Evolutionary conservation across 805 yeast genomes (phyloP), one percentile per base, ranked within the genome.

Genomic region (Ogataea saltuana): DNA sequence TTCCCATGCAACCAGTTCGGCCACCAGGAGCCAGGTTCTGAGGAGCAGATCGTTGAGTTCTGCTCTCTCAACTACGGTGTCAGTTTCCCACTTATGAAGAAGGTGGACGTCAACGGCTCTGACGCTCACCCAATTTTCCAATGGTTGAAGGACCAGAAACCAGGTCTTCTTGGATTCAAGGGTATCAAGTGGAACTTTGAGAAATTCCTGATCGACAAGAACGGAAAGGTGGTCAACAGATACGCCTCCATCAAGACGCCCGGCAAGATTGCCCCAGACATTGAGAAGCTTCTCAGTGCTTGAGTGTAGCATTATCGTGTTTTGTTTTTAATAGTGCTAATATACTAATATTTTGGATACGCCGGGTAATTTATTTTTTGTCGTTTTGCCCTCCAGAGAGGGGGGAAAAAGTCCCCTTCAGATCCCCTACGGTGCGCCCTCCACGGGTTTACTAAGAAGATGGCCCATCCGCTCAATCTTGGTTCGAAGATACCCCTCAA

Each of bases 401-500:
- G 10, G 10, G 10, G 25, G 10, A 10, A 9, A 29, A 19, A 19
- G 32, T 29, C 13, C 13, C 26, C 11, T 7, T 32, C 21, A n/a
- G 15, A 19, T n/a, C 6, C 20, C 21, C 20, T 17, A 12, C n/a
- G 28, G 4, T 13, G 28, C 28, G 12, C 28, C 27, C 17, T 20
- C 36, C 20, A 44, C 46, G 11, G 69, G 70, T 39, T 61, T 72
- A 54, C 76, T 82, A 44, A 93, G 71, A 44, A 93, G 67, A 66
- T 93, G 99, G 0, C 99, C 99, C 99, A 93, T 93, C 56, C 96
- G 75, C 64, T 91, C 96, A 41, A 91, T 86, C 68, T 93, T 93
- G 1, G 99, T 93, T 57, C 93, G 78, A 46, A 93, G 70, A 59
- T 93, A 93, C 1, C 96, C 96, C 55, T 93, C 96, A 23, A 93